phyloP scores from a whole-genome alignment of 805 yeast species.

The Starmerella floris region DNA sequence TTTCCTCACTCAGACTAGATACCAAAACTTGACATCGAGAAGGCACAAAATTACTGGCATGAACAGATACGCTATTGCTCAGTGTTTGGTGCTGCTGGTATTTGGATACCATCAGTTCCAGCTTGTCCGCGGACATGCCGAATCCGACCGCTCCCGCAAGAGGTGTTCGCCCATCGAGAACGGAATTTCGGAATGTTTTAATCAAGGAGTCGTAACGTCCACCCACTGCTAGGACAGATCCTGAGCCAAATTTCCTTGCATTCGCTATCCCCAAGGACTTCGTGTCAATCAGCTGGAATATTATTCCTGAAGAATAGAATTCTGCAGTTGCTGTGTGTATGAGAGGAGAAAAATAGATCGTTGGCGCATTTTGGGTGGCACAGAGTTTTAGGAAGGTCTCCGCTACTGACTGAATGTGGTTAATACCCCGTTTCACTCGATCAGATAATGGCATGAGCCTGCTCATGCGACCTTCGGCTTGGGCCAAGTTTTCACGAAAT shows the following conservation, averaged over 20 bases:
- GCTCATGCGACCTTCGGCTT: slow-evolving; percentile 47
- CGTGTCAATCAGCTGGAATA: slow-evolving; percentile 76
- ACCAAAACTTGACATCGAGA: slow-evolving; percentile 72
- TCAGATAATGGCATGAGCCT: slow-evolving; percentile 68
- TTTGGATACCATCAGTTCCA: slow-evolving; percentile 34
- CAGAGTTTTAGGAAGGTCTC: slow-evolving; percentile 45
- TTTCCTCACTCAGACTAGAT: slow-evolving; percentile 47
- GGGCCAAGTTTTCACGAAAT: slow-evolving; percentile 53
- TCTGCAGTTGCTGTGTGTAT: slow-evolving; percentile 53
- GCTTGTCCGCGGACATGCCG: slow-evolving; percentile 61
- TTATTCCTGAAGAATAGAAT: slow-evolving; percentile 66
- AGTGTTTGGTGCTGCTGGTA: background rate
- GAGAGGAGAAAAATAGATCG: slow-evolving; percentile 57
- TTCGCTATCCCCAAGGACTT: slow-evolving; percentile 21
- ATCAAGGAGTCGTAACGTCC: slow-evolving; percentile 81
- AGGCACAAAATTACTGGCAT: background rate
- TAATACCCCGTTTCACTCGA: slow-evolving; percentile 48
- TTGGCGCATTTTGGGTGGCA: slow-evolving; percentile 33
- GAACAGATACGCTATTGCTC: background rate
- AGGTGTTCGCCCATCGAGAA: slow-evolving; percentile 27
- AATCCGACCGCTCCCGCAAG: slow-evolving; percentile 69
- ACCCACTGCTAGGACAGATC: slow-evolving; percentile 63
- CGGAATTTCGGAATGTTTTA: slow-evolving; percentile 48
- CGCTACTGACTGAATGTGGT: slow-evolving; percentile 48
- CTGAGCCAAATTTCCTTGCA: slow-evolving; percentile 18